A percentile compares a stretch with the other conserved stretches of the same genome.
Evolutionary conservation across 2,329 filamentous ascomycete species (phyloP).

Genomic region (Botrytis tulipae): DNA sequence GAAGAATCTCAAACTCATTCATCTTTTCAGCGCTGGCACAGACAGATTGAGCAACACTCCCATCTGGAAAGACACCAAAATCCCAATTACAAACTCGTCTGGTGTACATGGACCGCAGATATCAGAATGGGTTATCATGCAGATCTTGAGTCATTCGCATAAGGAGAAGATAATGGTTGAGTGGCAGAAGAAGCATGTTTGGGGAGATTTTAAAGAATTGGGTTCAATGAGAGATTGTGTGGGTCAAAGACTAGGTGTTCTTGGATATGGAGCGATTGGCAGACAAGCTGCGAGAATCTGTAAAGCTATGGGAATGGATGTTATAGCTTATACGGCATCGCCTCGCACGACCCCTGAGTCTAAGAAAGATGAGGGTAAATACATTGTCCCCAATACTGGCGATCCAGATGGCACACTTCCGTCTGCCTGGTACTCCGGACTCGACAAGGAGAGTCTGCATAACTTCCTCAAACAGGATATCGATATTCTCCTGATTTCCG

Average conservation of each 20-base stretch:
- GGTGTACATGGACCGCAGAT: constrained; percentile 54
- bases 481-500: constrained; percentile 41
- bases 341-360: constrained; percentile 57
- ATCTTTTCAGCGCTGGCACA: constrained; percentile 40
- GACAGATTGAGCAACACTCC: constrained; percentile 35
- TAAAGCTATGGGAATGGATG: constrained; percentile 58
- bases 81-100: constrained; percentile 40
- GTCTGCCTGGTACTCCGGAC: constrained; percentile 41
- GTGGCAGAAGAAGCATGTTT: constrained; percentile 55
- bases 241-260: constrained; percentile 54
- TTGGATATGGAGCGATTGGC: constrained; percentile 44
- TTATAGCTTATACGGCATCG: constrained; percentile 63
- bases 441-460: constrained; percentile 37
- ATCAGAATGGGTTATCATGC: constrained; percentile 65
- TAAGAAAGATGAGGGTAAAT: constrained; percentile 53
- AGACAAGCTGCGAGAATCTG: constrained; percentile 48
- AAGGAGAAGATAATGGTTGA: constrained; percentile 54
- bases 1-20: constrained; percentile 40
- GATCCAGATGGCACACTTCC: constrained; percentile 41
- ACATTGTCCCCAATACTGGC: constrained; percentile 61
- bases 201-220: constrained; percentile 44
- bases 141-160: constrained; percentile 56
- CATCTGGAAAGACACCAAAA: constrained; percentile 39
- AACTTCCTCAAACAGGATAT: constrained; percentile 41
- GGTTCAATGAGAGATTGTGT: constrained; percentile 51